Percentiles rank a stretch among this genome's conserved stretches.
These are phyloP conservation scores for Citrullus mucosospermus DNA, from an alignment of 306 rosid species.

Conservation along the genomic window DNA sequence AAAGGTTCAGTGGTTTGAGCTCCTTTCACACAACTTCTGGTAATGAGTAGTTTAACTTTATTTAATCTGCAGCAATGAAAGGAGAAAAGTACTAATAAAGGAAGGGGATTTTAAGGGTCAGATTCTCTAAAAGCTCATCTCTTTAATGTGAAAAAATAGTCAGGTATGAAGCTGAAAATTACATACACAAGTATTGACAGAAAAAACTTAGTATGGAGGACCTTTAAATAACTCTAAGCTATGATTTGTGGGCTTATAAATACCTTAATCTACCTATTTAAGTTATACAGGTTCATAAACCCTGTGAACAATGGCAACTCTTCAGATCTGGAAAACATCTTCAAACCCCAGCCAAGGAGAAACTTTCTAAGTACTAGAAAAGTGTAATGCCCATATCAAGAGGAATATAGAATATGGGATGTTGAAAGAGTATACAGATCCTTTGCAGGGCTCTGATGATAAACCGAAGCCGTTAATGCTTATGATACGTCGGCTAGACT, in stretches of 20 bases:
- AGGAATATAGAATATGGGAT: background rate
- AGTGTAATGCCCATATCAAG: background rate
- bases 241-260: background rate
- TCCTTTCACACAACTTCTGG: background rate
- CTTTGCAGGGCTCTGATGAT: background rate
- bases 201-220: background rate
- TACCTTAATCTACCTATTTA: background rate
- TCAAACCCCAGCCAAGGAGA: background rate
- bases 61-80: background rate
- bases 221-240: background rate
- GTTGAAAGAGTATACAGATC: background rate
- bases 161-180: background rate
- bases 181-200: background rate
- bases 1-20: background rate
- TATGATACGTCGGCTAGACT: background rate
- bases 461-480: slow-evolving; percentile 4
- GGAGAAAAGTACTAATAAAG: background rate
- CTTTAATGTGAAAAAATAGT: background rate
- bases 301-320: background rate
- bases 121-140: background rate
- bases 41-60: background rate
- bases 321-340: background rate
- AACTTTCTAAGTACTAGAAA: background rate
- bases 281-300: background rate
- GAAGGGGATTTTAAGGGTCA: background rate